Evolutionary conservation across 208 protist genomes (phyloP), one percentile per base, ranked within the genome.

Genomic region (Leishmania amazonensis): DNA sequence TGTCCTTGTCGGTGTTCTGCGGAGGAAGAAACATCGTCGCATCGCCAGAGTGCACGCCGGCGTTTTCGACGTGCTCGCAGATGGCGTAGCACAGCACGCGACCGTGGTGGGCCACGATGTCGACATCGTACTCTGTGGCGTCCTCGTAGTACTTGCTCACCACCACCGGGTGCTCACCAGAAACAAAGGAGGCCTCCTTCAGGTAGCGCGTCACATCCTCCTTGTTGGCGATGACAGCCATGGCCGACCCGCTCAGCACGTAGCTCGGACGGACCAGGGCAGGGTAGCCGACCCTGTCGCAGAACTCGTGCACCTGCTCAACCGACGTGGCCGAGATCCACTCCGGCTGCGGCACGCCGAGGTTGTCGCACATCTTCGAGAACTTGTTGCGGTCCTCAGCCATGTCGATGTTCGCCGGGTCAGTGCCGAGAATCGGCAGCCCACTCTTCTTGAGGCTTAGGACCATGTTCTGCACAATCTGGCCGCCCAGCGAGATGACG

Each of bases 381-480:
- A 98, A 98, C 90, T 98, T 99, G 89, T 98, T 96, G 79, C 99
- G 90, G 85, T 99, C 98, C 85, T 99, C 99, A 31, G 99, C 98
- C 53, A 87, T 95, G 84, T 99, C 99, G 82, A 99, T 99, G 84
- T 96, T 95, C 21, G 95, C 84, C 49, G 99, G 97, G 78, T 95
- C 93, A 6, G 98, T 99, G 85, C 99, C 99, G 65, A 99, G 90
- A 80, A 99, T 97, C 21, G 95, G 94, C n/a, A 99, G 92, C 21
- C 94, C 92, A 49, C 84, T 81, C 53, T 91, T 68, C 64, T 98
- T 93, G 9, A 99, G 89, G 47, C 93, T 90, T 67, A 99, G 91
- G 24, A 99, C 98, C 85, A 99, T 98, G 87, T 99, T 99, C 84
- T 99, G 99, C n/a, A 99, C 97, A 57, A 99, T 98, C 92, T 99